A percentile compares a stretch with the other conserved stretches of the same genome.
Evolutionary conservation across 305 asterid species (phyloP).

Genomic region (Fraxinus floribunda): DNA sequence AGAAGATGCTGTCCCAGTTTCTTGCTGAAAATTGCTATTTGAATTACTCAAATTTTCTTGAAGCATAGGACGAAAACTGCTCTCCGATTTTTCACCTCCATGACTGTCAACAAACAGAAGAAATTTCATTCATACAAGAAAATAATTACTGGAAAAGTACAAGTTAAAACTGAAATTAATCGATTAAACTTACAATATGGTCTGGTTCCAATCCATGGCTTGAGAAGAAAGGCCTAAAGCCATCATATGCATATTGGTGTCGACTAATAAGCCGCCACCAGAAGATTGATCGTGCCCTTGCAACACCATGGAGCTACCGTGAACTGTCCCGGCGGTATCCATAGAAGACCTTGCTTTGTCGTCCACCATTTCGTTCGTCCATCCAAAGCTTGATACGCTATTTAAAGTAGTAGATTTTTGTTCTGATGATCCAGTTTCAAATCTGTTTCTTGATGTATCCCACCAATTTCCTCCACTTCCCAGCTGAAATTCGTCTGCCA

Average conservation of each 20-base stretch:
- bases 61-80: constrained; percentile 32
- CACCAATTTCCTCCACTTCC: constrained; percentile 81
- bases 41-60: constrained; percentile 46
- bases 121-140: not conserved
- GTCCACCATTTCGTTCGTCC: constrained; percentile 64
- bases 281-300: constrained; percentile 34
- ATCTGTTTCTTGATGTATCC: constrained; percentile 63
- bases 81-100: constrained; percentile 43
- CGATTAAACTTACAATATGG: constrained; percentile 60
- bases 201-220: constrained; percentile 75
- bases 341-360: constrained; percentile 49
- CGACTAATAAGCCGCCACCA: constrained; percentile 26
- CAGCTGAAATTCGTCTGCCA: constrained; percentile 84
- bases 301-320: constrained; percentile 37
- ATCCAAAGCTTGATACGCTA: constrained; percentile 51
- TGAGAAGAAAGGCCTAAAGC: constrained; percentile 82
- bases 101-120: constrained; percentile 27
- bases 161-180: not conserved
- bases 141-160: not conserved
- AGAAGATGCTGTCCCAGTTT: constrained; percentile 28
- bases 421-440: constrained; percentile 34
- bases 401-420: constrained; percentile 43
- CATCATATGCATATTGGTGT: constrained; percentile 70
- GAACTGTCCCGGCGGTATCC: constrained; percentile 33
- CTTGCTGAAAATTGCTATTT: constrained; percentile 43